A percentile compares a stretch with the other conserved stretches of the same genome.
These are phyloP conservation scores for Saccharomycopsis sp. DNA, from an alignment of 805 yeast genomes.

Conservation along the genomic window DNA sequence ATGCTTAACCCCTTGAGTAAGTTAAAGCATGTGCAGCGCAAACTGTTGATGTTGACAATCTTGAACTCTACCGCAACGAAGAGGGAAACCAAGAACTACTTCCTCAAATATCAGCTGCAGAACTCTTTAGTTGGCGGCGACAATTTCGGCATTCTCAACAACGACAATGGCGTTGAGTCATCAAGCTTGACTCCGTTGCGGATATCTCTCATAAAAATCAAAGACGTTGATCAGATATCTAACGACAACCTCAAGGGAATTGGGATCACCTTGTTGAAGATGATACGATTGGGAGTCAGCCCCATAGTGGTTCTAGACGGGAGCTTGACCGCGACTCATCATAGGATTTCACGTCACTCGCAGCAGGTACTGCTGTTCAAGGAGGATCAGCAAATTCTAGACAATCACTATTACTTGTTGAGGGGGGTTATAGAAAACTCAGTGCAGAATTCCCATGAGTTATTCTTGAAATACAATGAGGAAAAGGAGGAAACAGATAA, in stretches of 20 bases:
- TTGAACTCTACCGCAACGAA: slow-evolving; percentile 87
- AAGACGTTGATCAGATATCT: slow-evolving; percentile 31
- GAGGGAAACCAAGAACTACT: slow-evolving; percentile 78
- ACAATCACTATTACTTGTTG: slow-evolving; percentile 11
- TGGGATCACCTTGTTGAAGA: slow-evolving; percentile 45
- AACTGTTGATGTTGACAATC: slow-evolving; percentile 73
- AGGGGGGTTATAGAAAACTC: slow-evolving; percentile 14
- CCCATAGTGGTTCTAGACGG: slow-evolving; percentile 53
- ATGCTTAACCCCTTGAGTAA: slow-evolving; percentile 11
- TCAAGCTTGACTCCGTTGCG: slow-evolving; percentile 26
- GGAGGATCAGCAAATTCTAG: slow-evolving; percentile 18
- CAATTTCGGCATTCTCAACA: background rate
- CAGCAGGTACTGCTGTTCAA: slow-evolving; percentile 7
- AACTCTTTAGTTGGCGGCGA: slow-evolving; percentile 25
- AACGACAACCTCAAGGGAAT: slow-evolving; percentile 35
- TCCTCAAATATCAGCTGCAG: slow-evolving; percentile 57
- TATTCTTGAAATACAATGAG: slow-evolving; percentile 27
- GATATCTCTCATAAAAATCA: slow-evolving; percentile 48
- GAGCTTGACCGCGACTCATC: slow-evolving; percentile 21
- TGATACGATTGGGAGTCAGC: slow-evolving; percentile 58
- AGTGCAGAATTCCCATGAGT: slow-evolving; percentile 6
- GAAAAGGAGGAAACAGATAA: background rate
- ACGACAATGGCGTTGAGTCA: background rate
- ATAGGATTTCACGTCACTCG: too few species aligned
- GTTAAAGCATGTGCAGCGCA: slow-evolving; percentile 30